Evolutionary conservation across 83 land plant genomes (phyloP), one percentile per base, ranked within the genome.

Genomic region (Picea abies): DNA sequence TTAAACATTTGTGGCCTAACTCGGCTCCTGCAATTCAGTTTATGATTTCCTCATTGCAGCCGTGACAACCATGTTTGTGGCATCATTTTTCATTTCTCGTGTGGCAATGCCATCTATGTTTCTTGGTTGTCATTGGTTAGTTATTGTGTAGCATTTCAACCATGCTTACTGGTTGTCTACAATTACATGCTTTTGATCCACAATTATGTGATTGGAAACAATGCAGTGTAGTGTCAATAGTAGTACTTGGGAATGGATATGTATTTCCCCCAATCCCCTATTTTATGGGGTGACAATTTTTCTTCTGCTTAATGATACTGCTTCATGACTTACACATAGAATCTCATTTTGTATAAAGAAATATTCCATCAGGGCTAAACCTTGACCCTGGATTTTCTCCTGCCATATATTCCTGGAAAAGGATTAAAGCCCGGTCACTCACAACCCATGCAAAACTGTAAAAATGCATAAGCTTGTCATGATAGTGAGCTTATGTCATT

Each of bases 381-480:
- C 41, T 3, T 4, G 41, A 19, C n/a, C 49, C 23, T 39, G 49
- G 4, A 35, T 35, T 39, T 71, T 39, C 44, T 37, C 41, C 20
- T 71, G 49, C 76, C n/a, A 19, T 2, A 71, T 17, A 39, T 19
- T 6, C 10, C 9, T 56, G 20, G 37, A 39, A 26, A 44, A 39
- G n/a, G 76, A 39, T 37, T 19, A 39, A 71, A n/a, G 41, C 76
- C 76, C 8, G 0, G 11, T 71, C 49, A 17, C 76, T 71, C n/a
- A 44, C 23, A 71, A 70, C 19, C 47, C 35, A 16, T 70, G 73
- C 7, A 17, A 69, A 37, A 17, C 75, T 70, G 22, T 7, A 44
- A 37, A 70, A 39, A 70, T 70, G 75, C 75, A 70, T 70, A 70
- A 70, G 41, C 23, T 37, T 37, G 5, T 70, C 75, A 19, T 19